Conservation (phyloP, 2,329 filamentous ascomycete genomes). For the Cytospora piceicola region DNA sequence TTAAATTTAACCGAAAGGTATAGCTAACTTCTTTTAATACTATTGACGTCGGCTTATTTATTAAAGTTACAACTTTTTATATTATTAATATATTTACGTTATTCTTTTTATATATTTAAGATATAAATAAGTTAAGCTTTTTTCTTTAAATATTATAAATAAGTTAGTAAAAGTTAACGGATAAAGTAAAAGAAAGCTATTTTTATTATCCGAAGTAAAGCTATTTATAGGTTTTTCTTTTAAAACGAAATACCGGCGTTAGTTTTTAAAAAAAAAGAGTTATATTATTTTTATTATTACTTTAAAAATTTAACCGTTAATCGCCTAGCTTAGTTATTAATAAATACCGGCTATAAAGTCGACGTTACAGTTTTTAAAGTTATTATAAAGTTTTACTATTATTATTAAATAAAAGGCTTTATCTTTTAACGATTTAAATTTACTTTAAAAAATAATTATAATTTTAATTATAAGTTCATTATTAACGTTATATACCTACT, state of each 20-base stretch:
- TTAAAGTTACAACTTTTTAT: neutral
- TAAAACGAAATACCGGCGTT: neutral
- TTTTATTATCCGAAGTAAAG: neutral
- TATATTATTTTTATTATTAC: neutral
- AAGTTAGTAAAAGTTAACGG: neutral
- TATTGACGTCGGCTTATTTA: neutral
- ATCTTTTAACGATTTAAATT: too few relatives aligned
- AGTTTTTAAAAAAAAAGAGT: neutral
- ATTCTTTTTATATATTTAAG: conserved; percentile 2
- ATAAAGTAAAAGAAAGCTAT: neutral
- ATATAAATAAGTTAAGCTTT: neutral
- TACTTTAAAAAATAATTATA: too few relatives aligned
- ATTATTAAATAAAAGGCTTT: too few relatives aligned
- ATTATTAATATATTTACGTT: neutral
- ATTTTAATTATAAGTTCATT: neutral
- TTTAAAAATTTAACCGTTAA: neutral
- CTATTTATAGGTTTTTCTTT: neutral
- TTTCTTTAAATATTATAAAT: conserved; percentile 2
- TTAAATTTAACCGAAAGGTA: neutral
- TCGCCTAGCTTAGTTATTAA: neutral
- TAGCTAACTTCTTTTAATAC: neutral
- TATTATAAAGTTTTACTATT: too few relatives aligned
- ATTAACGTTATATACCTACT: neutral
- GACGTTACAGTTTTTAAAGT: too few relatives aligned
- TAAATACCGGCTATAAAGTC: too few relatives aligned